Conservation (phyloP, 139 green algal genomes). For the Chlorella sp. region DNA sequence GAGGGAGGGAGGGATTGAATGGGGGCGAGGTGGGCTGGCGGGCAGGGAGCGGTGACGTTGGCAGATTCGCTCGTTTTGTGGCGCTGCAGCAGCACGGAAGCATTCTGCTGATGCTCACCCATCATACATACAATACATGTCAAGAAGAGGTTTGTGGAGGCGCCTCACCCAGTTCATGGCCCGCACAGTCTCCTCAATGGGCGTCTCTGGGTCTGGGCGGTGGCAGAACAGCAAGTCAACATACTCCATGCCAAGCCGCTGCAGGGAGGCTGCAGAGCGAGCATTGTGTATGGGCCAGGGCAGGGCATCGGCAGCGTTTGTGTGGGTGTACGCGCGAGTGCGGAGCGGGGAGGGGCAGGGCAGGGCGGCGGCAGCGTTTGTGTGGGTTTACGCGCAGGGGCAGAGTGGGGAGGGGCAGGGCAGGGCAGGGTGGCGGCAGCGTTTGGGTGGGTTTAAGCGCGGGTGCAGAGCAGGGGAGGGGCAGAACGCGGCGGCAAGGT, state of each 20-base stretch:
- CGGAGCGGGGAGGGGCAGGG: not conserved
- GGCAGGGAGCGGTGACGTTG: too few relatives aligned
- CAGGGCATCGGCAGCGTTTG: too few relatives aligned
- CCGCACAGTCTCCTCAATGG: slow-evolving; percentile 90
- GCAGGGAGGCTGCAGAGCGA: slow-evolving; percentile 62
- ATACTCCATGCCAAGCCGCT: slow-evolving; percentile 81
- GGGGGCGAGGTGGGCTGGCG: too few relatives aligned
- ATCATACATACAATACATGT: not conserved
- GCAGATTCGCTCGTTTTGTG: too few relatives aligned
- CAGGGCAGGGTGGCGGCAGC: not conserved
- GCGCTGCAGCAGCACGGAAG: too few relatives aligned
- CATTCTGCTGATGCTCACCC: too few relatives aligned
- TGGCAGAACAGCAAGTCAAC: slow-evolving; percentile 90
- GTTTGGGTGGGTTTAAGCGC: not conserved
- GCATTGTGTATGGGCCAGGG: too few relatives aligned
- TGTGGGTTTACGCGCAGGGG: too few relatives aligned
- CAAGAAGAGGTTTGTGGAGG: not conserved
- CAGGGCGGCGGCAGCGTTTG: too few relatives aligned
- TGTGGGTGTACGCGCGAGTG: too few relatives aligned
- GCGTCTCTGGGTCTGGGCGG: slow-evolving; percentile 76
- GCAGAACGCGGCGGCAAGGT: too few relatives aligned
- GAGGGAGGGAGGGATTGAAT: not conserved
- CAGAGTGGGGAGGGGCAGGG: too few relatives aligned
- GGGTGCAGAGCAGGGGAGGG: not conserved
- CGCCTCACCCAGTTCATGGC: slow-evolving; percentile 83